Percentiles rank a stretch among this genome's conserved stretches.
Conservation (phyloP, 192 early-diverging fungal genomes). For the Mortierella claussenii region DNA sequence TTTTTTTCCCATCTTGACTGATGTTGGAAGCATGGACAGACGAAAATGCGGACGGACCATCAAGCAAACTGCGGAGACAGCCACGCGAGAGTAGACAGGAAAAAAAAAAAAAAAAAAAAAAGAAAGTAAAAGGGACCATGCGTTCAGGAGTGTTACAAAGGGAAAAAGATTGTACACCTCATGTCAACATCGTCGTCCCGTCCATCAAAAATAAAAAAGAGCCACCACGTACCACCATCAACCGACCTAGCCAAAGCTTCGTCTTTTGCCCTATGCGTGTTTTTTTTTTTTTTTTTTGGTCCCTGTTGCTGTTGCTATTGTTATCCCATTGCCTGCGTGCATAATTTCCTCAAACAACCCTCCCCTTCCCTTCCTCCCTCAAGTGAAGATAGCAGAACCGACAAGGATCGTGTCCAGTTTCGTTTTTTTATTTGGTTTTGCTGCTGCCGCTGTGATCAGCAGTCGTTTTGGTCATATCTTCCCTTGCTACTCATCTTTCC, state of each 20-base stretch:
- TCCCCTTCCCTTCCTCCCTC: no score
- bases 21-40: no score
- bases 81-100: not conserved
- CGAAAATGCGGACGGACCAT: no score
- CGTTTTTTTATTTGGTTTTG: not conserved
- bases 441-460: not conserved
- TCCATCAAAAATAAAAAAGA: not conserved
- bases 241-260: not conserved
- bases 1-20: not conserved
- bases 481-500: no score
- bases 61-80: no score
- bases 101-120: slow-evolving; percentile 4
- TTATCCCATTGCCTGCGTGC: not conserved
- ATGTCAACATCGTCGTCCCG: no score
- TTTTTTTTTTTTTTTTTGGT: no score
- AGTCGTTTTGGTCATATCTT: no score
- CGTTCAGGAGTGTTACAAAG: not conserved
- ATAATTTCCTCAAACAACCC: not conserved
- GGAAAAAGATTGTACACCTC: no score
- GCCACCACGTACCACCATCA: not conserved
- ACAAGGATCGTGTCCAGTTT: not conserved
- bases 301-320: no score
- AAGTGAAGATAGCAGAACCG: not conserved
- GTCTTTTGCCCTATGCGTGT: no score
- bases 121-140: not conserved